Conservation (phyloP, 2,329 filamentous ascomycete species). For the Cordyceps pruinosa region DNA sequence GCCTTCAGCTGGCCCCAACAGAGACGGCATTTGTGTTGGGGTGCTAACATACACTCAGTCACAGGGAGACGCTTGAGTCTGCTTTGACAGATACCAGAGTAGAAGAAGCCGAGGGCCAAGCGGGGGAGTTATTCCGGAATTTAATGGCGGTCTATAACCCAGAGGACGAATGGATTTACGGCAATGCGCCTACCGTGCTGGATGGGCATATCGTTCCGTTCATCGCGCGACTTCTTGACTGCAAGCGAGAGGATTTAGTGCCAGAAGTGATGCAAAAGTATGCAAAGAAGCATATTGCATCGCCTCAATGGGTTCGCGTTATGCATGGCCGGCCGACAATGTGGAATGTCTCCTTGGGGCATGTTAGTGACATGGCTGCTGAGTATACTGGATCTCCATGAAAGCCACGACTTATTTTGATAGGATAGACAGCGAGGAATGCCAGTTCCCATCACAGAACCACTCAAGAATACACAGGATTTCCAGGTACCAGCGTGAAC, state of each 20-base stretch:
- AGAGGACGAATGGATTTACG: neutral
- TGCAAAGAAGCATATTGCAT: neutral
- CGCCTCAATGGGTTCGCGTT: neutral
- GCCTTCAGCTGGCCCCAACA: too few species aligned
- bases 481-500: slow-evolving; percentile 5
- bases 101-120: neutral
- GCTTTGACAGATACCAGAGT: slow-evolving; percentile 3
- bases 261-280: slow-evolving; percentile 1
- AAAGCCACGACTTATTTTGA: too few species aligned
- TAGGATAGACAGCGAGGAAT: too few species aligned
- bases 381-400: neutral
- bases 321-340: slow-evolving; percentile 1
- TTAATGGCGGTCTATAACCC: neutral
- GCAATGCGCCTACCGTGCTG: neutral
- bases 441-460: too few species aligned
- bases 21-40: neutral
- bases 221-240: neutral
- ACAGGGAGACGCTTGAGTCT: neutral
- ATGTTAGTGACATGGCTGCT: slow-evolving; percentile 6
- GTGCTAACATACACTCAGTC: neutral
- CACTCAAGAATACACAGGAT: too few species aligned
- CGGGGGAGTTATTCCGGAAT: neutral
- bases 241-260: neutral
- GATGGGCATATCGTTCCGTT: slow-evolving; percentile 4
- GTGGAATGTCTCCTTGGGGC: slow-evolving; percentile 2